Evolutionary conservation across 805 yeast species (phyloP).

Genomic region (Saccharomycopsis selenospora): DNA sequence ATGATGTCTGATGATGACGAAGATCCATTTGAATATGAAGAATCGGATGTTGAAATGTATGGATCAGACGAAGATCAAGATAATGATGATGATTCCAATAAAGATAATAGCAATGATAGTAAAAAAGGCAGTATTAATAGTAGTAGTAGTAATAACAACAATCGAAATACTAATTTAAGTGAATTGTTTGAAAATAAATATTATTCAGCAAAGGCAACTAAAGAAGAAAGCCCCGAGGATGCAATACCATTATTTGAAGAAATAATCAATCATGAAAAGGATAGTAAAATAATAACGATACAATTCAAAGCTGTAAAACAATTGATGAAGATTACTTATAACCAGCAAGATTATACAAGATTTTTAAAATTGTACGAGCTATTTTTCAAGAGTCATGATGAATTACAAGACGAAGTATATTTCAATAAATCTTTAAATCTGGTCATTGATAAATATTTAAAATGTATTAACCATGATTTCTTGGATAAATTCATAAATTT

Average conservation of each 20-base stretch:
- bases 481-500: conserved; percentile 30
- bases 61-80: conserved; percentile 16
- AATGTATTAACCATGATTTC: conserved; percentile 27
- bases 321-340: conserved; percentile 32
- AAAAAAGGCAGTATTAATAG: neutral
- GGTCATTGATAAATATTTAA: conserved; percentile 31
- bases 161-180: neutral
- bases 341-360: conserved; percentile 23
- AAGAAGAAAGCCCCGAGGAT: conserved; percentile 14
- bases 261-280: conserved; percentile 2
- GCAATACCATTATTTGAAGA: conserved; percentile 11
- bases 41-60: conserved; percentile 21
- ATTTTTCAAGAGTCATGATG: conserved; percentile 26
- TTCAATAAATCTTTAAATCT: conserved; percentile 35
- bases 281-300: conserved; percentile 26
- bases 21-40: conserved; percentile 21
- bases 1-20: conserved; percentile 22
- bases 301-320: conserved; percentile 36
- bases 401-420: conserved; percentile 30
- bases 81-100: neutral
- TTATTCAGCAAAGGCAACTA: conserved; percentile 18
- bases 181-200: conserved; percentile 11
- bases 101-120: too few species aligned
- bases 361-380: conserved; percentile 25
- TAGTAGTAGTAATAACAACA: neutral